Percentiles rank a stretch among this genome's conserved stretches.
phyloP scores from a whole-genome alignment of 2,329 filamentous ascomycete genomes.

The Alternaria viburni region DNA sequence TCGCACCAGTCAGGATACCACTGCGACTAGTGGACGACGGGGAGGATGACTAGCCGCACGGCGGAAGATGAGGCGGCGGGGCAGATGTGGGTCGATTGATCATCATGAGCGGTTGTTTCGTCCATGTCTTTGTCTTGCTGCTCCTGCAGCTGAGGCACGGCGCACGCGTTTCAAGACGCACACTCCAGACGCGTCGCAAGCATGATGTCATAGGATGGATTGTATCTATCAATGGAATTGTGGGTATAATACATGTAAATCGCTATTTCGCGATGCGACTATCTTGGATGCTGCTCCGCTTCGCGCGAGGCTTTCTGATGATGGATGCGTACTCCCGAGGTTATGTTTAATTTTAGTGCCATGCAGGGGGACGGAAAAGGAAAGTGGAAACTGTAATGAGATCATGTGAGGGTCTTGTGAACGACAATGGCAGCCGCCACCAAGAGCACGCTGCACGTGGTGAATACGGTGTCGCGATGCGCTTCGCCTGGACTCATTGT shows the following conservation, averaged over 20 bases:
- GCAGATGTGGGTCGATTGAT: neutral
- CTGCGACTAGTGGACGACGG: neutral
- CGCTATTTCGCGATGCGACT: conserved; percentile 4
- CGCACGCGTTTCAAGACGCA: neutral
- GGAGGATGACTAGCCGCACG: conserved; percentile 2
- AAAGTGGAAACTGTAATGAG: neutral
- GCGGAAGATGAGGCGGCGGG: neutral
- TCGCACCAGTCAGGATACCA: conserved; percentile 2
- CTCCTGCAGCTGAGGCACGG: neutral
- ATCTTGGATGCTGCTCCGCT: neutral
- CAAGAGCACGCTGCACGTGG: conserved; percentile 37
- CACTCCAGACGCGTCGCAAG: neutral
- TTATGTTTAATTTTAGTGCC: neutral
- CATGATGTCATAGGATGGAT: conserved; percentile 14
- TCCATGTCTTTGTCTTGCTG: neutral
- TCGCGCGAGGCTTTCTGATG: neutral
- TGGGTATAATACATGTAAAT: neutral
- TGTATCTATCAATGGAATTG: neutral
- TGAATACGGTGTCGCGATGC: conserved; percentile 41
- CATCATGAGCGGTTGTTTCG: conserved; percentile 11
- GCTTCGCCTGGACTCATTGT: conserved; percentile 28
- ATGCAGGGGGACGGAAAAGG: neutral
- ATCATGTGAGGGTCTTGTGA: conserved; percentile 31
- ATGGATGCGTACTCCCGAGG: neutral
- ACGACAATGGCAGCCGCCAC: conserved; percentile 36